phyloP scores from a whole-genome alignment of 257 asterid genomes.

The Gentiana straminea region DNA sequence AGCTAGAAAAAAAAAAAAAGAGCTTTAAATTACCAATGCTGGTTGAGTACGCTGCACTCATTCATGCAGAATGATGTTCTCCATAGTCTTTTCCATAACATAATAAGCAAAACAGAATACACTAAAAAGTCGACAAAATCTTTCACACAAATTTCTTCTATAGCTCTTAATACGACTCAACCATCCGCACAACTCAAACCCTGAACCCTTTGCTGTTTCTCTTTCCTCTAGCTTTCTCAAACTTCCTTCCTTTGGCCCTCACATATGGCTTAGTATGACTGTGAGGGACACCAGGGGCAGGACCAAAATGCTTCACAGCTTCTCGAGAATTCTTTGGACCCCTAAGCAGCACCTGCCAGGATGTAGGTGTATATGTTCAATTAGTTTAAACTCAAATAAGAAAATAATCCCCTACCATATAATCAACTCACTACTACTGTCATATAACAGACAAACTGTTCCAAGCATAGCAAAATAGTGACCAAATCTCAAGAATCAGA shows the following conservation, averaged over 20 bases:
- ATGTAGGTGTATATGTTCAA: background rate
- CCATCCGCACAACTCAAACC: constrained; percentile 26
- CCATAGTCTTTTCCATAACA: constrained; percentile 5
- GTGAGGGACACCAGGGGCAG: constrained; percentile 98
- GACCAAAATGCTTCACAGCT: constrained; percentile 96
- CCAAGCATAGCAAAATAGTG: too few species aligned
- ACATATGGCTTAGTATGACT: constrained; percentile 95
- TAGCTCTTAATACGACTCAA: constrained; percentile 11
- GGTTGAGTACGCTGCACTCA: background rate
- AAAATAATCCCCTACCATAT: too few species aligned
- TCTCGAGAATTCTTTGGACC: constrained; percentile 87
- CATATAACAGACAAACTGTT: too few species aligned
- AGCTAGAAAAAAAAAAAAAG: too few species aligned
- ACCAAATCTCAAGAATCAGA: too few species aligned
- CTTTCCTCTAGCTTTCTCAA: constrained; percentile 79
- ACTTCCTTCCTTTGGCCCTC: constrained; percentile 86
- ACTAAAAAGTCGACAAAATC: constrained; percentile 4
- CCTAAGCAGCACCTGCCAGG: constrained; percentile 64
- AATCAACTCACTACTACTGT: too few species aligned
- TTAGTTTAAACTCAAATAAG: too few species aligned
- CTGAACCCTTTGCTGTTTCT: constrained; percentile 83
- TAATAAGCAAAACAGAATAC: constrained; percentile 1
- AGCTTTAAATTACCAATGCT: too few species aligned
- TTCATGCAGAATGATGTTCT: background rate
- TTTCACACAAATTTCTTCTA: constrained; percentile 9